These are phyloP conservation scores for Byssochlamys sp. DNA, from an alignment of 2,329 filamentous ascomycete genomes.

Conservation along the genomic window DNA sequence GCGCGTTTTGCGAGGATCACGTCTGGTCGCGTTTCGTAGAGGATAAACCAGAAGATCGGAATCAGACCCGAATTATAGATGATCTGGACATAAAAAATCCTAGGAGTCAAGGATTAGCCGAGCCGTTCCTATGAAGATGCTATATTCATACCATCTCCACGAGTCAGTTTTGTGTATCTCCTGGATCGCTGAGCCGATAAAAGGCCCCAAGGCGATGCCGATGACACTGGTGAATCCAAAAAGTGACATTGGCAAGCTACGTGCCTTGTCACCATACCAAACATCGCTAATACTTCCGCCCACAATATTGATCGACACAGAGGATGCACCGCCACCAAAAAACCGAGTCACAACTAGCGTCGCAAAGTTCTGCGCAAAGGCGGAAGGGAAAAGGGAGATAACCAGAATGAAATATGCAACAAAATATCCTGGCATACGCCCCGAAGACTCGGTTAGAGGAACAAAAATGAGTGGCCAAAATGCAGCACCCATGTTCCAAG, in stretches of 20 bases:
- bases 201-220: constrained; percentile 37
- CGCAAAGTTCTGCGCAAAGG: constrained; percentile 37
- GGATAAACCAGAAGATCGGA: constrained; percentile 32
- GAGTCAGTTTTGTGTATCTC: constrained; percentile 22
- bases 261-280: constrained; percentile 28
- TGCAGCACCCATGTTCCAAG: constrained; percentile 31
- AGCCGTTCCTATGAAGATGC: neutral
- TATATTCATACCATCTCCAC: constrained; percentile 33
- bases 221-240: constrained; percentile 37
- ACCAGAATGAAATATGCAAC: constrained; percentile 34
- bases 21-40: constrained; percentile 34
- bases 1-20: constrained; percentile 34
- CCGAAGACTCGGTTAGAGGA: constrained; percentile 32
- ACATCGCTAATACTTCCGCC: constrained; percentile 27
- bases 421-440: constrained; percentile 37
- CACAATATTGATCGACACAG: constrained; percentile 34
- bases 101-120: constrained; percentile 7
- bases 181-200: constrained; percentile 33
- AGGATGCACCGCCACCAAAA: constrained; percentile 36
- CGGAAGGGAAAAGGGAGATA: constrained; percentile 34
- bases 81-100: constrained; percentile 39
- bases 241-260: constrained; percentile 35
- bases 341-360: constrained; percentile 37
- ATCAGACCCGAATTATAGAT: constrained; percentile 35
- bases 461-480: constrained; percentile 30